Base-by-base conservation (phyloP, 2,329 filamentous ascomycete species). In the Periconia sp. region DNA sequence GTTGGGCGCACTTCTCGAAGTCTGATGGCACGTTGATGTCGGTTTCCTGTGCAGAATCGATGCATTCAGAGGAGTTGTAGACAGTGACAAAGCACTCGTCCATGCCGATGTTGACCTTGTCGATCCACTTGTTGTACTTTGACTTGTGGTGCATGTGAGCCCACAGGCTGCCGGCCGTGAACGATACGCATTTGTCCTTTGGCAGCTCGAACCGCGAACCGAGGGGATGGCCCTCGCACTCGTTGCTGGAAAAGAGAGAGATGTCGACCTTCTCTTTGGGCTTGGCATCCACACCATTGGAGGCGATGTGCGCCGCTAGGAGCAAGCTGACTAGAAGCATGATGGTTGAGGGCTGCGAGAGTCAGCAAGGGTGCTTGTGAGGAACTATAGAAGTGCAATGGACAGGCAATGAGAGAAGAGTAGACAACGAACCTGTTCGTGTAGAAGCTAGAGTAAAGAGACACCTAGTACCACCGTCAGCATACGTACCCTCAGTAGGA, bases 191-290 rank as follows among this genome's bases (percentile, higher is more conserved):
- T 5, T 55, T 12, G 19, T 41, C 43, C n/a, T 28, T 26, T 15
- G 50, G 46, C 34, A 63, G n/a, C 31, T 64, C 57, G 33, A 36
- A 6, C 19, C 52, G 23, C 6, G 25, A 35, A 13, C 34, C 42
- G 2, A 44, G 21, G 5, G 59, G 50, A 6, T 43, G 12, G 24
- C 50, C 59, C 4, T 41, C 32, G 40, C 62, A 66, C 32, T 48
- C 33, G 8, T 41, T 21, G 12, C 30, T 46, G 25, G 15, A n/a
- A 43, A 56, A 66, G 23, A 39, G 18, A 18, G 47, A 55, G 19
- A 58, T 12, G 6, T 43, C 34, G 15, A 63, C 22, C 32, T 49
- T 54, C 31, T 50, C 34, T 22, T 47, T 52, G 16, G 17, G 36
- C n/a, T 46, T 48, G 36, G 54, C 58, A 7, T 57, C 36, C 28